phyloP scores from a whole-genome alignment of 2,329 filamentous ascomycete species.

The Scedosporium dehoogii region DNA sequence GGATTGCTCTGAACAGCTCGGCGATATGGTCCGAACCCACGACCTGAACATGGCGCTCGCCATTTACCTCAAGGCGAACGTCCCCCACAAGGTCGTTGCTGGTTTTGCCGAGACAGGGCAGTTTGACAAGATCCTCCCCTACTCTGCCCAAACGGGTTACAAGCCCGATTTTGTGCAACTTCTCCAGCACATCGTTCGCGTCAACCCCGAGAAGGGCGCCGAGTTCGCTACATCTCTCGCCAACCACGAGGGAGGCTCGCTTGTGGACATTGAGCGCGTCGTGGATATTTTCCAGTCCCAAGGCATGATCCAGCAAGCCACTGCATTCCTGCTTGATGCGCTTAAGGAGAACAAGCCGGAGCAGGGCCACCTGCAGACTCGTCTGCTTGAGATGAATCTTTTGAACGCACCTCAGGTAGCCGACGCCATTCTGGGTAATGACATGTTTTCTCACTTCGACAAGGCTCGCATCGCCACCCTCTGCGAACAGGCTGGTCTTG shows the following conservation, averaged over 20 bases:
- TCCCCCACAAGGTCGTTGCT: constrained; percentile 88
- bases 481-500: constrained; percentile 85
- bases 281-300: constrained; percentile 98
- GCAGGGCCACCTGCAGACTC: constrained; percentile 86
- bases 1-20: constrained; percentile 90
- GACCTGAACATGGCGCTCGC: constrained; percentile 79
- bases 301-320: constrained; percentile 94
- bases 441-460: constrained; percentile 98
- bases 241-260: constrained; percentile 75
- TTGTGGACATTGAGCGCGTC: constrained; percentile 88
- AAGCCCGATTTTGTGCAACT: constrained; percentile 92
- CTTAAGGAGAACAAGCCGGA: constrained; percentile 92
- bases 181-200: constrained; percentile 82
- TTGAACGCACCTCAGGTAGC: constrained; percentile 95
- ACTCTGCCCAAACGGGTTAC: constrained; percentile 75
- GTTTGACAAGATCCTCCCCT: constrained; percentile 93
- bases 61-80: constrained; percentile 86
- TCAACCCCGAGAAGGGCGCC: constrained; percentile 85
- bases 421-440: constrained; percentile 93
- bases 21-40: constrained; percentile 84
- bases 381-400: constrained; percentile 95
- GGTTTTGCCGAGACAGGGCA: constrained; percentile 92
- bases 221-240: constrained; percentile 92
- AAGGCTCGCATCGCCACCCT: constrained; percentile 78
- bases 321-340: constrained; percentile 93